Base-by-base conservation (phyloP, 805 yeast genomes). In the Cyberlindnera petersonii region DNA sequence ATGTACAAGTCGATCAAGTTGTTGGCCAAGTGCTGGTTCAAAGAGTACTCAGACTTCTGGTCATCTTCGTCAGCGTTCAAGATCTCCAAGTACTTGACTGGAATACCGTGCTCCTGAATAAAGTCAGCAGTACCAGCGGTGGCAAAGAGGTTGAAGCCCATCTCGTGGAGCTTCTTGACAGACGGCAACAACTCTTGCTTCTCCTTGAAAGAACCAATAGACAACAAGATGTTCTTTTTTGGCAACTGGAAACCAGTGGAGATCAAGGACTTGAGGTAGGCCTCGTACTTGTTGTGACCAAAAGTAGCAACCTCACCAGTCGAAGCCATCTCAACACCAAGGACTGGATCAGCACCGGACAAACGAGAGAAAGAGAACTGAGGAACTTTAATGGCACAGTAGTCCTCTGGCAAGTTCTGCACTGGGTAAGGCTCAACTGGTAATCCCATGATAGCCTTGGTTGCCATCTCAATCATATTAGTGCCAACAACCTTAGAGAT, bases 71-170 rank as follows among this genome's bases (percentile, higher is more conserved):
- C 77, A 55, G 82, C 82, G 55, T 70, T 64, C 65, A 91, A 70
- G 36, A 88, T 85, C 69, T 93, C 98, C 62, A 93, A 76, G 68
- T 87, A 94, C 68, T 88, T 89, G 44, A 93, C 97, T 38, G 97
- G 95, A 49, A 93, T 74, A 35, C 80, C 84, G 63, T 93, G 96
- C 66, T 93, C 98, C 63, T 86, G 87, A 56, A 93, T 81, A 70
- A 93, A 93, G 66, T 93, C 98, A 49, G 98, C 96, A 50, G 99
- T 93, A 72, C 99, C 99, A 21, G 98, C 87, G 49, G 99, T 93
- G 31, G 98, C 99, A 68, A 88, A 94, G 56, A 93, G 70, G 56
- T 82, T 82, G 75, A 72, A 93, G 43, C 96, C 98, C 64, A 86
- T 66, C 61, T 85, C 86, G 63, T 79, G 71, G 44, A 93, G 71